A percentile compares a stretch with the other conserved stretches of the same genome.
Conservation (phyloP, 768 basidiomycete genomes). For the Agaricus sinodeliciosus region DNA sequence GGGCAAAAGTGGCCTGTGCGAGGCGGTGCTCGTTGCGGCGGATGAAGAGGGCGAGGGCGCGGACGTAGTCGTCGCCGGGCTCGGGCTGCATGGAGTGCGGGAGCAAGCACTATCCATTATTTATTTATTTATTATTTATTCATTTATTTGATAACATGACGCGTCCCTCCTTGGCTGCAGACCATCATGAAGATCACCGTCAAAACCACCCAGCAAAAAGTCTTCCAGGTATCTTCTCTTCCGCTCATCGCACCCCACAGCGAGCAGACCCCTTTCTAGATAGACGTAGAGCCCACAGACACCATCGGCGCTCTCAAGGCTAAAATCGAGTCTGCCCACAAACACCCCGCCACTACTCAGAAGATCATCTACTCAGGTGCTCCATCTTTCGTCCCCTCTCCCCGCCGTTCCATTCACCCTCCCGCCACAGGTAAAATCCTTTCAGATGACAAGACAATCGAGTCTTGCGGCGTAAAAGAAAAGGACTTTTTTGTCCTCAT, state of each 20-base stretch:
- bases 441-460: slow-evolving; percentile 80
- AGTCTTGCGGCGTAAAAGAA: slow-evolving; percentile 88
- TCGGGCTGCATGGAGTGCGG: slow-evolving; percentile 34
- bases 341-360: slow-evolving; percentile 67
- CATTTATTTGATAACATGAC: slow-evolving; percentile 5
- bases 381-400: not conserved
- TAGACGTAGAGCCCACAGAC: slow-evolving; percentile 72
- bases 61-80: slow-evolving; percentile 71
- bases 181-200: slow-evolving; percentile 87
- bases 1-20: slow-evolving; percentile 53
- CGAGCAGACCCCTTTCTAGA: slow-evolving; percentile 27
- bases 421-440: slow-evolving; percentile 79
- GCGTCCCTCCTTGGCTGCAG: slow-evolving; percentile 13
- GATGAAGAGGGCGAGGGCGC: slow-evolving; percentile 64
- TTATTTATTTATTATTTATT: slow-evolving; percentile 7
- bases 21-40: slow-evolving; percentile 65
- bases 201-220: slow-evolving; percentile 93
- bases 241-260: not conserved
- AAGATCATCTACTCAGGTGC: slow-evolving; percentile 94
- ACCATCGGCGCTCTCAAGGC: slow-evolving; percentile 75
- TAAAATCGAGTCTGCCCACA: slow-evolving; percentile 74
- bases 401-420: slow-evolving; percentile 6
- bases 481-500: slow-evolving; percentile 99
- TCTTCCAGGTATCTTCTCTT: slow-evolving; percentile 57
- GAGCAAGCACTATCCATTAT: slow-evolving; percentile 12